These are phyloP conservation scores for Globisporangium spiculum DNA, from an alignment of 352 stramenopile genomes.

Conservation along the genomic window DNA sequence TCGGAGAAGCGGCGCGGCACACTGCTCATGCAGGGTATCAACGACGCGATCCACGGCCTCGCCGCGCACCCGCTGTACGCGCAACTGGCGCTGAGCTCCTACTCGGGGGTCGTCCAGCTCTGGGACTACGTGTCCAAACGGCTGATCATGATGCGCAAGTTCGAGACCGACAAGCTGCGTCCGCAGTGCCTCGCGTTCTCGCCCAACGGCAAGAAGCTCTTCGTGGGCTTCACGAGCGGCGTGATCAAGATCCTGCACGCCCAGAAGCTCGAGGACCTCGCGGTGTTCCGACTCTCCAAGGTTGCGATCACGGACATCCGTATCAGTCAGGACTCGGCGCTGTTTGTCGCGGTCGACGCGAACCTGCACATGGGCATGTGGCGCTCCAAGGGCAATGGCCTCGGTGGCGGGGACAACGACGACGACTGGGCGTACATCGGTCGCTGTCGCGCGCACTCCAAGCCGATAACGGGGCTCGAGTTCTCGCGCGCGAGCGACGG, in stretches of 20 bases:
- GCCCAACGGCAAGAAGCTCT: constrained; percentile 68
- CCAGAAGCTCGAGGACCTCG: constrained; percentile 72
- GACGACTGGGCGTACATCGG: constrained; percentile 86
- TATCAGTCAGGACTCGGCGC: constrained; percentile 65
- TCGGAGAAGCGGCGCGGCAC: constrained; percentile 82
- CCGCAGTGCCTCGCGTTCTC: constrained; percentile 84
- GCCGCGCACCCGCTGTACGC: constrained; percentile 69
- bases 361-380: constrained; percentile 78
- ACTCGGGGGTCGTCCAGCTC: constrained; percentile 84
- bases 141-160: constrained; percentile 82
- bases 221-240: constrained; percentile 87
- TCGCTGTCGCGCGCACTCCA: constrained; percentile 68
- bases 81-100: constrained; percentile 78
- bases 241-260: constrained; percentile 83
- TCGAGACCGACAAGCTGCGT: constrained; percentile 56
- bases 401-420: constrained; percentile 12
- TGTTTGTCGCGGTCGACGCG: constrained; percentile 79
- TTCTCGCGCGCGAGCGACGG: constrained; percentile 78
- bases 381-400: constrained; percentile 41
- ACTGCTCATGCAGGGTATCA: constrained; percentile 90
- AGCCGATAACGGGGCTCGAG: constrained; percentile 85
- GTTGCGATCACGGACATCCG: constrained; percentile 73
- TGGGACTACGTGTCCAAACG: constrained; percentile 89
- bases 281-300: constrained; percentile 65
- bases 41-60: constrained; percentile 82